phyloP scores from a whole-genome alignment of 257 asterid genomes.

The Lycium ferocissimum region DNA sequence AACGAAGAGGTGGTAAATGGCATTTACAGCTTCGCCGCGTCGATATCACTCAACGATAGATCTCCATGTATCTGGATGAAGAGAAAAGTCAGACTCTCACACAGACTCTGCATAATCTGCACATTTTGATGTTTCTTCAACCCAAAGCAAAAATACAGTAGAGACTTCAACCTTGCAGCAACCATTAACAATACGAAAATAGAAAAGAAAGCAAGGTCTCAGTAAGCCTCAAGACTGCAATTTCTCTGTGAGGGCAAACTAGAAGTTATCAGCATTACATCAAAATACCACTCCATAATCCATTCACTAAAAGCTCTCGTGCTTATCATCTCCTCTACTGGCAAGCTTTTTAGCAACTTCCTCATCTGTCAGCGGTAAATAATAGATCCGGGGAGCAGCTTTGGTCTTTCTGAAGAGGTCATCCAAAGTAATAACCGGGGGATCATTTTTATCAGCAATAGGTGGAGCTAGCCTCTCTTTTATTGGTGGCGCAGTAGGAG shows the following conservation, averaged over 20 bases:
- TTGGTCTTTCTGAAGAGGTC: conserved; percentile 46
- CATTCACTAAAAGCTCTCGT: neutral
- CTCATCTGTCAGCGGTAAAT: conserved; percentile 46
- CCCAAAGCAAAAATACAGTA: too few species aligned
- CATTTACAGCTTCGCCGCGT: neutral
- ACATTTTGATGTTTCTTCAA: too few species aligned
- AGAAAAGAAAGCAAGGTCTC: conserved; percentile 19
- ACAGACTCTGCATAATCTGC: neutral
- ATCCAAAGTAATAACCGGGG: conserved; percentile 38
- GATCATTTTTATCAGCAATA: conserved; percentile 30
- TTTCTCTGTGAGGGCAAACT: neutral
- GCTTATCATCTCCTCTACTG: neutral
- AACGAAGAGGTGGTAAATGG: neutral
- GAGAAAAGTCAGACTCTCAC: neutral
- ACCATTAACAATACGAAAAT: neutral
- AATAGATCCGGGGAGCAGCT: conserved; percentile 48
- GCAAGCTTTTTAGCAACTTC: conserved; percentile 41
- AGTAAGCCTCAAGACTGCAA: conserved; percentile 15
- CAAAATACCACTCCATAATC: neutral
- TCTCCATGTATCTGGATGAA: neutral
- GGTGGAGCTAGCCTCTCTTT: conserved; percentile 31
- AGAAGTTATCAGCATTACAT: conserved; percentile 9
- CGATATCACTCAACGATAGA: neutral
- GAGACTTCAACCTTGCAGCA: too few species aligned
- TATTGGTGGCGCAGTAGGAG: conserved; percentile 25